phyloP scores from a whole-genome alignment of 352 stramenopile species.

The Pythium grandisporangium region DNA sequence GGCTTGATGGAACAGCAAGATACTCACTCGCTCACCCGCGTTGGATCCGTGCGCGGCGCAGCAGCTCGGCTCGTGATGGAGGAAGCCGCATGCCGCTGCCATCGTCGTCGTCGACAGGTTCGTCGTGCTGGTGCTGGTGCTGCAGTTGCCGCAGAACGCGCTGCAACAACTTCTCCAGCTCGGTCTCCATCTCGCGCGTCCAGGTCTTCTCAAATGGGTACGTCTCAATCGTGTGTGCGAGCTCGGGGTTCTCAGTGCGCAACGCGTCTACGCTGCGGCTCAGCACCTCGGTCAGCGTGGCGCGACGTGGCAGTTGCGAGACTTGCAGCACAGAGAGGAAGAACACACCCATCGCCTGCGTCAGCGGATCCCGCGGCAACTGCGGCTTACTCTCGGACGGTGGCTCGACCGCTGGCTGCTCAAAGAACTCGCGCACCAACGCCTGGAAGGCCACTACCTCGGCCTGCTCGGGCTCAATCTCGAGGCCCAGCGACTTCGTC shows the following conservation, averaged over 20 bases:
- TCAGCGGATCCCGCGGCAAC: conserved; percentile 13
- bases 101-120: too few species aligned
- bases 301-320: conserved; percentile 22
- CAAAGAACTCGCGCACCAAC: conserved; percentile 72
- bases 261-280: conserved; percentile 19
- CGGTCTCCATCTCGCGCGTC: conserved; percentile 39
- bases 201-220: conserved; percentile 39
- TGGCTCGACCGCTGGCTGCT: too few species aligned
- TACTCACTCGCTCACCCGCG: too few species aligned
- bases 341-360: conserved; percentile 46
- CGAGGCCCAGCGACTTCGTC: conserved; percentile 51
- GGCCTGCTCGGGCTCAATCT: conserved; percentile 61
- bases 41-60: conserved; percentile 6
- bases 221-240: conserved; percentile 38
- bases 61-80: too few species aligned
- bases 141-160: conserved; percentile 22
- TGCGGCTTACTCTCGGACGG: too few species aligned
- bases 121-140: conserved; percentile 21
- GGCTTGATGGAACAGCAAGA: too few species aligned
- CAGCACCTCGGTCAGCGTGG: conserved; percentile 46
- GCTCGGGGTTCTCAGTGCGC: conserved; percentile 26
- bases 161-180: conserved; percentile 23
- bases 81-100: too few species aligned
- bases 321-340: conserved; percentile 46
- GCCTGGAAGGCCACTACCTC: conserved; percentile 61